A percentile compares a stretch with the other conserved stretches of the same genome.
Evolutionary conservation across 345 rosid species (phyloP).

Genomic region (Gossypium ekmanianum): DNA sequence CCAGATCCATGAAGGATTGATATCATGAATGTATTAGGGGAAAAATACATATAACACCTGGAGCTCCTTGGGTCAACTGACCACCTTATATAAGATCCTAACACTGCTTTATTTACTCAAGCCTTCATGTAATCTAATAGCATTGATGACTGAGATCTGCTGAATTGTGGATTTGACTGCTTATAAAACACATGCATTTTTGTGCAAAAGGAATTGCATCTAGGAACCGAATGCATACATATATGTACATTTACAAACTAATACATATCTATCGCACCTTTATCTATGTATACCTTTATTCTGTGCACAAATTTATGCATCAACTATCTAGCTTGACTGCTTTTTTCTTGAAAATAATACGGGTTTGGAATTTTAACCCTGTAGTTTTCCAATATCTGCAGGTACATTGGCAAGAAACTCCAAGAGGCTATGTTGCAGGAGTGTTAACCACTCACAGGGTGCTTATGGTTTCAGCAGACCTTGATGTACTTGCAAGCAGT

Average conservation of each 20-base stretch:
- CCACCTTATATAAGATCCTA: background rate
- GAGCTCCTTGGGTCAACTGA: background rate
- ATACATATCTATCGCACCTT: background rate
- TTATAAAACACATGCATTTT: background rate
- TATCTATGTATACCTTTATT: background rate
- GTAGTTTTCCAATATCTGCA: slow-evolving; percentile 24
- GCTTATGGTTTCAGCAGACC: slow-evolving; percentile 83
- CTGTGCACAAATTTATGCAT: background rate
- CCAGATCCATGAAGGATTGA: background rate
- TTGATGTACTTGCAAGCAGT: slow-evolving; percentile 81
- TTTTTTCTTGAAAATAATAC: slow-evolving; percentile 1
- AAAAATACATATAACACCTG: background rate
- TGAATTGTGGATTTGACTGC: background rate
- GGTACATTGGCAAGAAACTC: slow-evolving; percentile 98
- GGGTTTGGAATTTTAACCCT: background rate
- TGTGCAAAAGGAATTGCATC: background rate
- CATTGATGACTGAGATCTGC: background rate
- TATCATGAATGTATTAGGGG: background rate
- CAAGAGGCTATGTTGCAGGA: slow-evolving; percentile 90
- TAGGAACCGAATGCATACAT: background rate
- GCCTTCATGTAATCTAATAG: background rate
- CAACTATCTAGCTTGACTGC: background rate
- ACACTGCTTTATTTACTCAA: background rate
- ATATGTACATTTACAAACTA: background rate
- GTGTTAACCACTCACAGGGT: slow-evolving; percentile 88